Evolutionary conservation across 2,329 filamentous ascomycete genomes (phyloP).

Genomic region (Hortaea werneckii): DNA sequence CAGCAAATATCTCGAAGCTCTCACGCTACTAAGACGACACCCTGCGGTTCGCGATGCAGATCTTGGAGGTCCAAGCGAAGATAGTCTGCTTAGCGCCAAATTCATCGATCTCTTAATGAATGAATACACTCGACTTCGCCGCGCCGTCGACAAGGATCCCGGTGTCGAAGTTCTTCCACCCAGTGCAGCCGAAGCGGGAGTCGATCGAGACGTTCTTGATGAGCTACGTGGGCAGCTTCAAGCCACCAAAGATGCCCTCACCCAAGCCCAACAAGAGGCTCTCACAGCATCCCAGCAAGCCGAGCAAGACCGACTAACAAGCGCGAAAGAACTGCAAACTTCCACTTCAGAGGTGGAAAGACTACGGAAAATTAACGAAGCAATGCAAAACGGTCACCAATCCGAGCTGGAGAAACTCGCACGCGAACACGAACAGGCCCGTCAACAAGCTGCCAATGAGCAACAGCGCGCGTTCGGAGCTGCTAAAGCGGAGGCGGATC

Average conservation of each 20-base stretch:
- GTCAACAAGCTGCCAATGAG: constrained; percentile 19
- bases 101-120: constrained; percentile 96
- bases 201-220: constrained; percentile 90
- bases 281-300: constrained; percentile 47
- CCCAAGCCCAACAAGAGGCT: constrained; percentile 47
- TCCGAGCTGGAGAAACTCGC: constrained; percentile 38
- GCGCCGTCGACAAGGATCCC: constrained; percentile 84
- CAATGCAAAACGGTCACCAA: constrained; percentile 59
- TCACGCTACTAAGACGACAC: constrained; percentile 67
- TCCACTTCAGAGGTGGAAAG: constrained; percentile 37
- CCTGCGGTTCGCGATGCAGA: constrained; percentile 82
- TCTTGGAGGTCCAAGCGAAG: constrained; percentile 36
- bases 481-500: constrained; percentile 18
- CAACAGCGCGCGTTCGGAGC: constrained; percentile 24
- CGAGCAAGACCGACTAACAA: constrained; percentile 31
- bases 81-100: constrained; percentile 45
- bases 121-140: constrained; percentile 75
- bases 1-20: constrained; percentile 75
- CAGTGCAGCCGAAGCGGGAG: constrained; percentile 74
- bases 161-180: constrained; percentile 75
- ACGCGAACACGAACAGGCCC: constrained; percentile 34
- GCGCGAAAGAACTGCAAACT: constrained; percentile 39
- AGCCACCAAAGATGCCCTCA: constrained; percentile 54
- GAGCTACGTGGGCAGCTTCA: constrained; percentile 67
- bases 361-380: constrained; percentile 59